Percentiles rank a stretch among this genome's conserved stretches.
Evolutionary conservation across 257 asterid genomes (phyloP).

Genomic region (Capsicum chinense): DNA sequence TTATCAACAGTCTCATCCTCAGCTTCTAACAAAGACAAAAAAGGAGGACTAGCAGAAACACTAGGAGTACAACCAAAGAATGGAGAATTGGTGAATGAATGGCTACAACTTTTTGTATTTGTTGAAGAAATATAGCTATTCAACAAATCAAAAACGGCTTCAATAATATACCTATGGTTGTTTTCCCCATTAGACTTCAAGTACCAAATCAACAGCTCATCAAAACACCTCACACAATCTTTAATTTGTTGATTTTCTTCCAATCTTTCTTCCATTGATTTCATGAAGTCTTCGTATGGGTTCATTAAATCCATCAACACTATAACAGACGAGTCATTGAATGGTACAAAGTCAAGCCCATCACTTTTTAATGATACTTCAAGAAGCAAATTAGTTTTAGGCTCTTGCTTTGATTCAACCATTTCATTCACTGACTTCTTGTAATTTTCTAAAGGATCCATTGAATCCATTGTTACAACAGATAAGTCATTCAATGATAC

Average conservation of each 20-base stretch:
- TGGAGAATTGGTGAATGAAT: too few relatives aligned
- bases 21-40: too few relatives aligned
- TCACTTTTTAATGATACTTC: slow-evolving; percentile 32
- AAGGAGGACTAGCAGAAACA: too few relatives aligned
- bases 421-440: slow-evolving; percentile 69
- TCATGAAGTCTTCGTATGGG: too few relatives aligned
- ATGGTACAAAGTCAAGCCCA: slow-evolving; percentile 30
- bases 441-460: slow-evolving; percentile 55
- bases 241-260: slow-evolving; percentile 25
- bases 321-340: slow-evolving; percentile 36
- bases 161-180: too few relatives aligned
- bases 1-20: not conserved
- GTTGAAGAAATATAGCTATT: too few relatives aligned
- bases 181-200: too few relatives aligned
- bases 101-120: too few relatives aligned
- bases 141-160: too few relatives aligned
- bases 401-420: slow-evolving; percentile 52
- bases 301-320: slow-evolving; percentile 46
- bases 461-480: slow-evolving; percentile 45
- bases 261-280: too few relatives aligned
- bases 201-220: not conserved
- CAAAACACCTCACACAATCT: slow-evolving; percentile 25
- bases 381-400: slow-evolving; percentile 53
- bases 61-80: too few relatives aligned
- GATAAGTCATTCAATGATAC: too few relatives aligned